Evolutionary conservation across 805 yeast species (phyloP), one percentile per base, ranked within the genome.

Genomic region (Yueomyces sp.): DNA sequence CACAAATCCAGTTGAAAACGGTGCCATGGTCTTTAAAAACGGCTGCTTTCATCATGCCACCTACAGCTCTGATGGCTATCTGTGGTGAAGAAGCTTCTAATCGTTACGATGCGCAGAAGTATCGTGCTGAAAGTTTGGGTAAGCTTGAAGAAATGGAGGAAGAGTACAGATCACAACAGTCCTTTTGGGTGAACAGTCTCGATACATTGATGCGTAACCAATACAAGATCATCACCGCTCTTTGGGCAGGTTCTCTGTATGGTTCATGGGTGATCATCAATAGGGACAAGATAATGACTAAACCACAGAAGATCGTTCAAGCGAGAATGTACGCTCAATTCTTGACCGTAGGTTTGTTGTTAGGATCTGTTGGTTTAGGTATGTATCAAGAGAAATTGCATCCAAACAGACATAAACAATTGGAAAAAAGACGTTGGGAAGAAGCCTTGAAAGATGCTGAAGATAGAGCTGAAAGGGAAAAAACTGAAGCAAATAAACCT

Each of bases 251-350:
- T 27, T 79, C 90, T 3, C 63, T 84, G 67, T 83, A 72, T 51
- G 94, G 87, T 1, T 81, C 94, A 4, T 85, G 90, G 85, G 74
- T 64, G 40, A 54, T 67, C 39, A 85, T 83, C 42, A 79, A 83
- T 65, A 74, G 72, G 52, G 95, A 85, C 60, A 79, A 77, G 49
- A 67, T 78, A 58, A 73, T 85, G 81, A 74, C 85, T 44, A 73
- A 70, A 49, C 65, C 92, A 4, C 94, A 85, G 65, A 85, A 83
- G 61, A 76, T 83, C 41, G 92, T 82, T 33, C 88, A 81, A 59
- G 94, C 94, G 32, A 79, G 94, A 74, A 85, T 85, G 83, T 85
- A 85, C 58, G 94, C 94, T 8, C 94, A 85, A 63, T 84, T 81
- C 50, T 64, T 83, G 44, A 82, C 94, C 2, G 87, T 85, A 43